phyloP scores from a whole-genome alignment of 208 protist species.

The Trypanosoma melophagium region DNA sequence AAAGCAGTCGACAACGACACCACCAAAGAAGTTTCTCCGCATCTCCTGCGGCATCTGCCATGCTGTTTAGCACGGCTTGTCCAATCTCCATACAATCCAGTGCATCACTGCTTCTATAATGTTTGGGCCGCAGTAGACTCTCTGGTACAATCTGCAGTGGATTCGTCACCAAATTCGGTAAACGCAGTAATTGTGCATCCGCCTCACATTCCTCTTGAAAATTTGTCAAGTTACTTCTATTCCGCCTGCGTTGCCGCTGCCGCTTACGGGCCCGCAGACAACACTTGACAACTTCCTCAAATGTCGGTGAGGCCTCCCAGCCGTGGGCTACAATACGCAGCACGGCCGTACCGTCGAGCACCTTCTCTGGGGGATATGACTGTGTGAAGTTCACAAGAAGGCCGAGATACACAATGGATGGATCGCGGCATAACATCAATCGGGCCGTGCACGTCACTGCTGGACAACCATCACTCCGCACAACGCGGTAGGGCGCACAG shows the following conservation, averaged over 20 bases:
- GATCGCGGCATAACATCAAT: conserved; percentile 69
- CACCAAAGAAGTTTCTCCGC: conserved; percentile 65
- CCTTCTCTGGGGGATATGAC: conserved; percentile 36
- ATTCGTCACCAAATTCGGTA: conserved; percentile 17
- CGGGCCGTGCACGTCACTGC: conserved; percentile 51
- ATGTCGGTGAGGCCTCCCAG: conserved; percentile 57
- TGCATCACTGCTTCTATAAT: neutral
- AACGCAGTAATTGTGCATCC: conserved; percentile 21
- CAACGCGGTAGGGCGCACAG: conserved; percentile 59
- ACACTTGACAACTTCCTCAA: conserved; percentile 50
- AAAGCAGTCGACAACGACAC: conserved; percentile 75
- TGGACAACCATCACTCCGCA: conserved; percentile 42
- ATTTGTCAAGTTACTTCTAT: neutral
- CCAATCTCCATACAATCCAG: conserved; percentile 24
- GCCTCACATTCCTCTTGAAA: conserved; percentile 9
- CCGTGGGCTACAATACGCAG: conserved; percentile 65
- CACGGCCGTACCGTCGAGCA: conserved; percentile 47
- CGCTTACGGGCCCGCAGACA: conserved; percentile 10
- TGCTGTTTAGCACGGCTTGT: conserved; percentile 40
- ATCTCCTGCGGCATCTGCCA: conserved; percentile 43
- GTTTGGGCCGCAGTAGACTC: neutral
- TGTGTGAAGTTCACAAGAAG: conserved; percentile 68
- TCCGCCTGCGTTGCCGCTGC: neutral
- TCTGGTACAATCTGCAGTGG: conserved; percentile 21
- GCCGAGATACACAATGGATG: conserved; percentile 72